Percentiles rank a stretch among this genome's conserved stretches.
These are phyloP conservation scores for Fusarium sp. DNA, from an alignment of 2,329 filamentous ascomycete genomes.

Conservation along the genomic window DNA sequence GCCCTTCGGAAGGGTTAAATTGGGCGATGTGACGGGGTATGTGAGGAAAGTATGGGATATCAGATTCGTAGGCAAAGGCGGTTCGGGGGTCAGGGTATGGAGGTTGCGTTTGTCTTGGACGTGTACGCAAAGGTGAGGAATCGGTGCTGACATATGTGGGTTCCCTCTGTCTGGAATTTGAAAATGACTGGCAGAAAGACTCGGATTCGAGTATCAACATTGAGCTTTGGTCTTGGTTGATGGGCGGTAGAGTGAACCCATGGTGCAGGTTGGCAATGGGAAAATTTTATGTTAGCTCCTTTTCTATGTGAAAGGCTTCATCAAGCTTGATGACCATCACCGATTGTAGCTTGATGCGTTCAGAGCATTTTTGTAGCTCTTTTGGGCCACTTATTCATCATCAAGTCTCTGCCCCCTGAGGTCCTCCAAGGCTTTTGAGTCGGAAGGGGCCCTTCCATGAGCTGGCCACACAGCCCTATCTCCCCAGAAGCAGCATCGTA, in stretches of 20 bases:
- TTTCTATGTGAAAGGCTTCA: background rate
- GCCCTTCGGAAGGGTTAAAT: too few species aligned
- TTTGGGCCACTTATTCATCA: background rate
- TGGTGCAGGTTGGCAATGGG: too few species aligned
- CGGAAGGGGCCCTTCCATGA: background rate
- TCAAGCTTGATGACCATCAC: background rate
- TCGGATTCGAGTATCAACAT: background rate
- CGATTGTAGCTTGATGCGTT: background rate
- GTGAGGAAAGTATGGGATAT: too few species aligned
- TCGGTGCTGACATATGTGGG: too few species aligned
- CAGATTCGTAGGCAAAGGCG: too few species aligned
- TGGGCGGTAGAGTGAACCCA: too few species aligned
- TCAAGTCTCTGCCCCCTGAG: background rate
- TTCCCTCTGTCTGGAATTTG: background rate
- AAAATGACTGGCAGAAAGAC: background rate
- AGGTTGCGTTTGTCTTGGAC: too few species aligned
- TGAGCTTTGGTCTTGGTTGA: background rate
- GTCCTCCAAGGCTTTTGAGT: background rate
- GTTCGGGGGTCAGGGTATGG: too few species aligned
- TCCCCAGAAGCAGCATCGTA: too few species aligned
- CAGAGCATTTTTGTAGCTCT: background rate
- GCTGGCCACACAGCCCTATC: too few species aligned
- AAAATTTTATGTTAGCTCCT: background rate
- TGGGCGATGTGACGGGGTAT: too few species aligned
- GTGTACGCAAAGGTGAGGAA: too few species aligned